Evolutionary conservation across 2,329 filamentous ascomycete genomes (phyloP), one percentile per base, ranked within the genome.

Genomic region (Aspergillaceae sp.): DNA sequence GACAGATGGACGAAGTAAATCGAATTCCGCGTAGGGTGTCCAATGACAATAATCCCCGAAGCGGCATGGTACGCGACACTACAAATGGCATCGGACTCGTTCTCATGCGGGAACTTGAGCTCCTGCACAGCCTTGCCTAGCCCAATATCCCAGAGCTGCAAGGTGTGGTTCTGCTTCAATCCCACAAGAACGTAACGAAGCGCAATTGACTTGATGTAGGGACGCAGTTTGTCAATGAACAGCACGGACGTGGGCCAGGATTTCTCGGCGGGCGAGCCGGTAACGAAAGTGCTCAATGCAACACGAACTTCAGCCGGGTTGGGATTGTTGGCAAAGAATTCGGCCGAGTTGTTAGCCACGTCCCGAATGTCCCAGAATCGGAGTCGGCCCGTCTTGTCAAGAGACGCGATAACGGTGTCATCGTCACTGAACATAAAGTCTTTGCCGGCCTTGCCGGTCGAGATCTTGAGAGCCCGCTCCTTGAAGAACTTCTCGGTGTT

Each of bases 361-460:
- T 86, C 81, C 49, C 86, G 86, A 54, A 97, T 87, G 65, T 98
- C 92, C 94, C 92, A 98, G 74, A 98, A 96, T 69, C 94, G 92
- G 71, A 97, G 84, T 51, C 88, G 84, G 41, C 92, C 94, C 49
- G 89, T 91, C 73, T 98, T 98, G 67, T 98, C 94, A 44, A 98
- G 80, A 42, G 91, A 96, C 41, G 94, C 90, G 56, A 98, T 88
- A 36, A 91, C 83, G 1, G 85, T 87, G 66, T 98, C 92, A 65
- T 98, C 92, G 65, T 94, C 90, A 67, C 91, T 96, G 70, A 98
- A 98, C 41, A 84, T 86, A 65, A 98, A 98, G 66, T 98, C 92
- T 68, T 98, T 98, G 52, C 90, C 92, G 54, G 92, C 91, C 74
- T 98, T 98, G 56, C 91, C 92, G 51, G 90, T 97, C 56, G 91